Conservation (phyloP, 805 yeast species). For the Candida vaughaniae region DNA sequence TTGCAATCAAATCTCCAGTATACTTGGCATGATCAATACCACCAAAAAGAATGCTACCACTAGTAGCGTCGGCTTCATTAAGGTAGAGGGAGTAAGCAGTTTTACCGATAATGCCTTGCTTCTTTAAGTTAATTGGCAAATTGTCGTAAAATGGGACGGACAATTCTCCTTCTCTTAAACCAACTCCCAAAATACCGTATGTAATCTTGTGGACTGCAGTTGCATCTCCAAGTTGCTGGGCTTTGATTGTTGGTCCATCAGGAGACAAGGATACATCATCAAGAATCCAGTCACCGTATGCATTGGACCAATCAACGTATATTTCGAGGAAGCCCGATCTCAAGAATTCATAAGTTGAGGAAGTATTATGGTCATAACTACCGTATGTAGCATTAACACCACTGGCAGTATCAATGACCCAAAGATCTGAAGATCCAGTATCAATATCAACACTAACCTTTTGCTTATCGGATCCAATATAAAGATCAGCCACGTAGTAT, state of each 20-base stretch:
- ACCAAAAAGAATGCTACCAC: constrained; percentile 31
- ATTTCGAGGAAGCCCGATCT: constrained; percentile 37
- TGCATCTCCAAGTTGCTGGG: constrained; percentile 18
- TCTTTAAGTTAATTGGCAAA: constrained; percentile 24
- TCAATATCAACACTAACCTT: constrained; percentile 20
- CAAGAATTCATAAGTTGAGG: constrained; percentile 31
- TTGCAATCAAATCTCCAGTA: constrained; percentile 16
- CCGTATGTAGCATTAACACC: constrained; percentile 26
- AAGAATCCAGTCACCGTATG: constrained; percentile 23
- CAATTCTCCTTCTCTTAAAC: too few species aligned
- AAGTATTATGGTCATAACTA: constrained; percentile 30
- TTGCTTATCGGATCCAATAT: constrained; percentile 24
- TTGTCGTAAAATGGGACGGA: too few species aligned
- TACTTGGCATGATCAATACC: constrained; percentile 28
- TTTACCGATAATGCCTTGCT: constrained; percentile 32
- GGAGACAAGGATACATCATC: constrained; percentile 15
- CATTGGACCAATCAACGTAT: constrained; percentile 49
- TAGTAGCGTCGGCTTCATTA: constrained; percentile 16
- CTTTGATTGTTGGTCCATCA: constrained; percentile 11
- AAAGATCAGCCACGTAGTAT: constrained; percentile 14
- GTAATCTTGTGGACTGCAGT: constrained; percentile 1
- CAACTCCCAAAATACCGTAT: constrained; percentile 21
- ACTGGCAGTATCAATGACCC: constrained; percentile 17
- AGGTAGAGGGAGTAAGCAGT: constrained; percentile 38
- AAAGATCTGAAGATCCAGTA: constrained; percentile 31